Evolutionary conservation across 2,329 filamentous ascomycete species (phyloP).

Genomic region (Aspergillus ochraceus): DNA sequence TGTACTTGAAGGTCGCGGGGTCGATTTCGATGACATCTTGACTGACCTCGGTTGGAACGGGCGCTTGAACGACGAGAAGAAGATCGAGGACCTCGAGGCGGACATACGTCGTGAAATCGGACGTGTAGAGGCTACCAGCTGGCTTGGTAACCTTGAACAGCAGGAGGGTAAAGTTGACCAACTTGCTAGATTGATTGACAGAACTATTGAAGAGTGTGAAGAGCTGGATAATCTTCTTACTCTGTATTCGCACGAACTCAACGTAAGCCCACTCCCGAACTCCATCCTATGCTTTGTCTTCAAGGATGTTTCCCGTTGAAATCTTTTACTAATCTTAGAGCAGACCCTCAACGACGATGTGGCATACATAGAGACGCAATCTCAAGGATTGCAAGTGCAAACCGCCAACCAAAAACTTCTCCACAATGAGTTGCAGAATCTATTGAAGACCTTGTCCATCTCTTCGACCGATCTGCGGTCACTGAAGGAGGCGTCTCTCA

Average conservation of each 20-base stretch:
- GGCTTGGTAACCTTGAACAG: constrained; percentile 78
- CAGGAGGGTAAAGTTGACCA: constrained; percentile 88
- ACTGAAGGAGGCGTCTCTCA: constrained; percentile 71
- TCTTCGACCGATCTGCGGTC: constrained; percentile 73
- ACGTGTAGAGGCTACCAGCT: constrained; percentile 87
- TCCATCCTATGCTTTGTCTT: background rate
- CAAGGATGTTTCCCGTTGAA: background rate
- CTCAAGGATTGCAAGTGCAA: constrained; percentile 94
- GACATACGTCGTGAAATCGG: constrained; percentile 87
- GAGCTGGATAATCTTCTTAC: constrained; percentile 93
- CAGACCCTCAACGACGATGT: constrained; percentile 94
- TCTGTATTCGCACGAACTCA: constrained; percentile 89
- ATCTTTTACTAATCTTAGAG: constrained; percentile 22
- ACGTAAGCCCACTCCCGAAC: constrained; percentile 58
- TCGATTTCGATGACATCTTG: constrained; percentile 79
- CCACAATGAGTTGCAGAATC: constrained; percentile 80
- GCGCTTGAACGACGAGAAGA: constrained; percentile 70
- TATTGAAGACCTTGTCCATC: constrained; percentile 91
- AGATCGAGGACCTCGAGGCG: constrained; percentile 75
- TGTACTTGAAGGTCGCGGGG: constrained; percentile 72
- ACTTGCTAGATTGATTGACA: constrained; percentile 82
- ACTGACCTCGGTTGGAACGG: constrained; percentile 89
- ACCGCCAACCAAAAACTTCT: constrained; percentile 95
- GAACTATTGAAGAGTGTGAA: constrained; percentile 91
- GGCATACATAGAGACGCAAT: constrained; percentile 94